Base-by-base conservation (phyloP, 805 yeast species). In the Yarrowia sp. region DNA sequence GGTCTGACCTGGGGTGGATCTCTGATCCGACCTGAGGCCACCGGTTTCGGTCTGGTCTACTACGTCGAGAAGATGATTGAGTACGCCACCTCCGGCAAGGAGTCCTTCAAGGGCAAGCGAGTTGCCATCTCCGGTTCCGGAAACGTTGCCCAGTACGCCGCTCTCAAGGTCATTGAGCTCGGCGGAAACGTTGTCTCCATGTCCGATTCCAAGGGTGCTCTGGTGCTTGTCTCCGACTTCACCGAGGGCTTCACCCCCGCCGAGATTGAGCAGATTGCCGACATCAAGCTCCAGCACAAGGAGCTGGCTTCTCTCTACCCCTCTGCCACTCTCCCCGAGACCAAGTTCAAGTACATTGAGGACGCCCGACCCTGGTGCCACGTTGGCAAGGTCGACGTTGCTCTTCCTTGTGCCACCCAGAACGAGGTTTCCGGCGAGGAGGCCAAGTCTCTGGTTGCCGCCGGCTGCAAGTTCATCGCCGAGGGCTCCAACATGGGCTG, bases 401-500 rank as follows among this genome's bases (percentile, higher is more conserved):
- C 98, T 66, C 86, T 94, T 78, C 99, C 99, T 78, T 91, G 91
- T 83, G 99, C 99, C 72, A 94, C 99, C 72, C 99, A 94, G 84
- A 94, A 94, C 83, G 99, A 94, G 86, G 94, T 94, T 73, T 87
- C 95, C 75, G 97, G 95, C 78, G 97, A 89, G 73, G 99, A 94
- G 85, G 99, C 99, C 73, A 87, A 90, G 85, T 91, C 94, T 77
- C 88, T 94, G 78, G 88, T 94, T 74, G 93, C 90, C 75, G 90
- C 95, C 73, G 98, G 98, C 78, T 87, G 89, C 82, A 89, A 89
- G 82, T 93, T 81, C 85, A 88, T 94, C 78, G 98, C 99, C 75
- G 99, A 94, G 87, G 99, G 99, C 80, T 94, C 98, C 78, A 94
- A 94, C 85, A 94, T 94, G 99, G 98, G 99, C 79, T 94, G 97